phyloP scores from a whole-genome alignment of 768 basidiomycete genomes.

The Coprinellus aureogranulatus region DNA sequence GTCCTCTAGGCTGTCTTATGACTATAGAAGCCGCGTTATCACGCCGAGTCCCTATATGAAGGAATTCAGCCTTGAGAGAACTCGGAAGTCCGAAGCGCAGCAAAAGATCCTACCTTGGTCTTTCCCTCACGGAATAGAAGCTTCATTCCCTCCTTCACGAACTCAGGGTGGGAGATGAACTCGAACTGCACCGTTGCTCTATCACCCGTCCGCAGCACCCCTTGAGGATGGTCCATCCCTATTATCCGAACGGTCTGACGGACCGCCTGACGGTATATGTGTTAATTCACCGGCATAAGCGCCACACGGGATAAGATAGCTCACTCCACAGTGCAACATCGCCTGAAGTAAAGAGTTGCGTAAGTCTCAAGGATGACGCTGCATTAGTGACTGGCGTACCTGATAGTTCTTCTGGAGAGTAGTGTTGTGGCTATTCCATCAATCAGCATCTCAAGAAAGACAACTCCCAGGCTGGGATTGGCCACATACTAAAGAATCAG shows the following conservation, averaged over 20 bases:
- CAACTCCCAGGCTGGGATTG: not conserved
- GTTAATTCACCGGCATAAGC: conserved; percentile 4
- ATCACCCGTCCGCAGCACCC: conserved; percentile 90
- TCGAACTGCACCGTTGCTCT: conserved; percentile 92
- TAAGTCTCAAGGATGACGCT: not conserved
- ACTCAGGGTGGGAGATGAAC: conserved; percentile 90
- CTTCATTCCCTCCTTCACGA: conserved; percentile 90
- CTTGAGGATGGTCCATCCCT: conserved; percentile 88
- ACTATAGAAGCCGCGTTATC: conserved; percentile 60
- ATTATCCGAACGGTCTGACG: conserved; percentile 90
- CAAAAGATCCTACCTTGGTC: conserved; percentile 65
- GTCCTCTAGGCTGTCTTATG: not conserved
- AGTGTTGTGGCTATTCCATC: conserved; percentile 69
- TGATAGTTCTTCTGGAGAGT: conserved; percentile 93
- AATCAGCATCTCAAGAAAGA: conserved; percentile 2
- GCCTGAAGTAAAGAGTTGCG: conserved; percentile 42
- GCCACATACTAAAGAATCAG: conserved; percentile 81
- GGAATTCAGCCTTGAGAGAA: not conserved
- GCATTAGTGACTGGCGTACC: conserved; percentile 35
- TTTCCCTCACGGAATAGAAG: conserved; percentile 92
- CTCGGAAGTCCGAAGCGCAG: not conserved
- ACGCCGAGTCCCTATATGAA: conserved; percentile 71
- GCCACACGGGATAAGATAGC: conserved; percentile 19
- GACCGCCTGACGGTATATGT: conserved; percentile 55
- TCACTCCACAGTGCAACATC: conserved; percentile 89